Evolutionary conservation across 1,284 basidiomycete genomes (phyloP).

Genomic region (Sutorius eximius): DNA sequence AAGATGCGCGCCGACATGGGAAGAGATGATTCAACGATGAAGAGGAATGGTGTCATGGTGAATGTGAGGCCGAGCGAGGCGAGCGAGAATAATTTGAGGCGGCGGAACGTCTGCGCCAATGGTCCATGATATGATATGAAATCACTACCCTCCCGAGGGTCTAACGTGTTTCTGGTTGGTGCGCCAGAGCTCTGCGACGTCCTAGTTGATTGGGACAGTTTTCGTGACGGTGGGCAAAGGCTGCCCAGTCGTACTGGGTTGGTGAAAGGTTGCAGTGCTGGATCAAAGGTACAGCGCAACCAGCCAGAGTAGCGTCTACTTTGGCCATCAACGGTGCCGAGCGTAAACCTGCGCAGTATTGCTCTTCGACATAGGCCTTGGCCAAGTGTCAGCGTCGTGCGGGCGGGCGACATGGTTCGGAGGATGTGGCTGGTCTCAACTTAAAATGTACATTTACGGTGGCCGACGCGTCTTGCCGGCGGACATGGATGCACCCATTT

Average conservation of each 20-base stretch:
- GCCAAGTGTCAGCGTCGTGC: constrained; percentile 6
- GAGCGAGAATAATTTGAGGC: constrained; percentile 82
- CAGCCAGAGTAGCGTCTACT: constrained; percentile 10
- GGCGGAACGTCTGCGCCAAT: constrained; percentile 67
- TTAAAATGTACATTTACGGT: neutral
- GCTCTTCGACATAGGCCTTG: constrained; percentile 18
- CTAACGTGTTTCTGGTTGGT: constrained; percentile 5
- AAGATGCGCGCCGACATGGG: constrained; percentile 69
- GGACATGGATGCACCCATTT: constrained; percentile 65
- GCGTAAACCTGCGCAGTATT: constrained; percentile 2
- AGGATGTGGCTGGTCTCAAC: neutral
- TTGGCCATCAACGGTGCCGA: neutral
- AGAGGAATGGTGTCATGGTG: constrained; percentile 74
- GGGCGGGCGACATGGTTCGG: constrained; percentile 10
- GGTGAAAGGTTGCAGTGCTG: constrained; percentile 1
- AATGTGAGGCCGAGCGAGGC: constrained; percentile 74
- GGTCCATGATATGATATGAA: constrained; percentile 59
- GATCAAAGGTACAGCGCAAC: neutral
- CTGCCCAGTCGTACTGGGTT: neutral
- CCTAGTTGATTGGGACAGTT: constrained; percentile 13
- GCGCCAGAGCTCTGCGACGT: constrained; percentile 2
- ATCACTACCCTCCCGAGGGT: constrained; percentile 9
- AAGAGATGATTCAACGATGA: constrained; percentile 76
- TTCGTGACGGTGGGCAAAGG: constrained; percentile 1
- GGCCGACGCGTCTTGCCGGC: constrained; percentile 13